phyloP scores from a whole-genome alignment of 1,284 basidiomycete genomes.

The Retiboletus fuscus region DNA sequence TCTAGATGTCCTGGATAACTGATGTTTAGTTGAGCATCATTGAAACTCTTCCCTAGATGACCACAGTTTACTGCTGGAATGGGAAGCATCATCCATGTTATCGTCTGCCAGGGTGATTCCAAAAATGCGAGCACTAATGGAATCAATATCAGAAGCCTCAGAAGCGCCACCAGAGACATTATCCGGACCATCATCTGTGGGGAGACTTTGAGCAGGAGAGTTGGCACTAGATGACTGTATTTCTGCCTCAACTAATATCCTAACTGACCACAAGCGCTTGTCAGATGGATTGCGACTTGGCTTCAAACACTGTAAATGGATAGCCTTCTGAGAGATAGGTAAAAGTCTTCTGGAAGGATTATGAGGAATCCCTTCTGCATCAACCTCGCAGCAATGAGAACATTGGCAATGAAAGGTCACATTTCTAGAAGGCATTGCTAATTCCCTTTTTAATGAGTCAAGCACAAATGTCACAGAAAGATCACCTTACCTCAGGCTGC shows the following conservation, averaged over 20 bases:
- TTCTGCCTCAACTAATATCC: neutral
- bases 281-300: neutral
- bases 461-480: no score
- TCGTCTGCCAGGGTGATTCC: neutral
- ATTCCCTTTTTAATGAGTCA: no score
- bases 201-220: neutral
- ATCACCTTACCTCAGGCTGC: no score
- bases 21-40: no score
- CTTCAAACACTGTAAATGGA: neutral
- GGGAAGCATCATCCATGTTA: neutral
- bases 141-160: neutral
- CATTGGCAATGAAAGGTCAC: no score
- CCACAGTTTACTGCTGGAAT: neutral
- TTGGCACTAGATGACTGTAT: neutral
- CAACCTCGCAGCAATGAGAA: no score
- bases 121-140: neutral
- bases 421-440: no score
- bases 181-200: neutral
- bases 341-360: neutral
- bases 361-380: neutral
- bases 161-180: neutral
- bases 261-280: neutral
- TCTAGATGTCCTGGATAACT: no score
- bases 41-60: conserved; percentile 1
- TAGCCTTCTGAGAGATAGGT: neutral